phyloP scores from a whole-genome alignment of 495 filamentous ascomycete genomes.

The Chaetomium cochliodes region DNA sequence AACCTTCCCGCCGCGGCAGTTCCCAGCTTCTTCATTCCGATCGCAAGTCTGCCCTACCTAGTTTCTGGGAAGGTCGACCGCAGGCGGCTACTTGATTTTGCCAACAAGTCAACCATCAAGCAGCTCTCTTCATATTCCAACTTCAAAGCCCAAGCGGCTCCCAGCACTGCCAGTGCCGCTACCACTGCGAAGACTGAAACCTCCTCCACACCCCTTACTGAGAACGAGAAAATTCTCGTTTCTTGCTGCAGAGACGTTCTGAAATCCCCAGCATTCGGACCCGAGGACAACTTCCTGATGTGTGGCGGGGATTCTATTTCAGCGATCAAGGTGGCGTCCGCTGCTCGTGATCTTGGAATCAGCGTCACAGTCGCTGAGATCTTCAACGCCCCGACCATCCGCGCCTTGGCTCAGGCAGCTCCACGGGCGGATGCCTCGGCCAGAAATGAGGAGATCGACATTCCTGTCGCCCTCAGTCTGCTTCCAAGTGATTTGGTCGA shows the following conservation, averaged over 20 bases:
- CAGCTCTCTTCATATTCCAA: slow-evolving; percentile 9
- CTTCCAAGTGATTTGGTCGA: slow-evolving; percentile 14
- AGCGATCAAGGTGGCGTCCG: slow-evolving; percentile 14
- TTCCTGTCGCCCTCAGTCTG: slow-evolving; percentile 12
- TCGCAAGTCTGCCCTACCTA: slow-evolving; percentile 1
- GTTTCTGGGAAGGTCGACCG: slow-evolving; percentile 15
- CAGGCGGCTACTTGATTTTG: slow-evolving; percentile 10
- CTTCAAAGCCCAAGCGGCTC: not conserved
- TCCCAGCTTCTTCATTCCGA: slow-evolving; percentile 12
- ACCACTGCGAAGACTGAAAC: not conserved
- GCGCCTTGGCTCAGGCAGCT: slow-evolving; percentile 9
- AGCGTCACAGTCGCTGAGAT: slow-evolving; percentile 13
- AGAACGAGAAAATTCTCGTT: not conserved
- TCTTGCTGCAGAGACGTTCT: slow-evolving; percentile 13
- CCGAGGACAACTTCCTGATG: slow-evolving; percentile 12
- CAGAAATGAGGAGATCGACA: slow-evolving; percentile 10
- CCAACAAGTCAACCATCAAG: slow-evolving; percentile 10
- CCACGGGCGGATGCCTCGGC: not conserved
- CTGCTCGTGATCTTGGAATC: slow-evolving; percentile 8
- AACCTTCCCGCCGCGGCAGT: slow-evolving; percentile 10
- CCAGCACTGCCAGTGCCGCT: not conserved
- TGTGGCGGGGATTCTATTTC: slow-evolving; percentile 14
- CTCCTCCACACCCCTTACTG: not conserved
- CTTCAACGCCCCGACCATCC: slow-evolving; percentile 10
- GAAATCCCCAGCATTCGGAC: slow-evolving; percentile 9